Base-by-base conservation (phyloP, 805 yeast genomes). In the Candida chauliodis region DNA sequence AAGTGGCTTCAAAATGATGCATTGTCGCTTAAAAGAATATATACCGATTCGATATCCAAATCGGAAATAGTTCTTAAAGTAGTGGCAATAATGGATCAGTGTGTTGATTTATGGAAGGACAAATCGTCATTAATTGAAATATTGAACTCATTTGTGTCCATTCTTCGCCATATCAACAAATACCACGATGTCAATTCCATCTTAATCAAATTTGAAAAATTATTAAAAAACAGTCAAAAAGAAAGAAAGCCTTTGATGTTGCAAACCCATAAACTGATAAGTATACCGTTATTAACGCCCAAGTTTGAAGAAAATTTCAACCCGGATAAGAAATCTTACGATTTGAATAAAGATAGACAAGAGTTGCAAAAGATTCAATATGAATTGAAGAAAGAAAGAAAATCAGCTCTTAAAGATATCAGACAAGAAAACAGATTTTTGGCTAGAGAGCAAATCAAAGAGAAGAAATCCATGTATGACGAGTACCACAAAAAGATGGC, bases 241-340 rank as follows among this genome's bases (percentile, higher is more conserved):
- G 53, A 56, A 32, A 51, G 66, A 31, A 66, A 58, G 41, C 96
- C 97, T 41, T 73, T 93, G 51, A 68, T 78, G 11, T 71, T 93
- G 45, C 99, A 93, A 64, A 66, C 76, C 6, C 97, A 90, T 66
- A 78, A 76, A 53, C 88, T 95, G 17, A 56, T 93, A 40, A 84
- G 96, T 3, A 84, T 93, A 53, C 81, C 89, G 28, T 76, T 95
- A 2, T 76, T 75, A 52, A 84, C 89, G 25, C 99, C 99, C 47
- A 81, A 85, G 63, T 93, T 84, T 58, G 97, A 91, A 64, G 98
- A 88, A 54, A 88, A 89, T 70, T 93, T 82, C 76, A 91, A 90
- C 66, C 96, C 96, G 40, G 96, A 88, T 56, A 86, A 81, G 77
- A 90, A 86, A 66, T 85, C 95, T 7, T 84, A 88, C 59, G 96